Evolutionary conservation across 352 stramenopile genomes (phyloP).

Genomic region (Phytophthora pinifolia): DNA sequence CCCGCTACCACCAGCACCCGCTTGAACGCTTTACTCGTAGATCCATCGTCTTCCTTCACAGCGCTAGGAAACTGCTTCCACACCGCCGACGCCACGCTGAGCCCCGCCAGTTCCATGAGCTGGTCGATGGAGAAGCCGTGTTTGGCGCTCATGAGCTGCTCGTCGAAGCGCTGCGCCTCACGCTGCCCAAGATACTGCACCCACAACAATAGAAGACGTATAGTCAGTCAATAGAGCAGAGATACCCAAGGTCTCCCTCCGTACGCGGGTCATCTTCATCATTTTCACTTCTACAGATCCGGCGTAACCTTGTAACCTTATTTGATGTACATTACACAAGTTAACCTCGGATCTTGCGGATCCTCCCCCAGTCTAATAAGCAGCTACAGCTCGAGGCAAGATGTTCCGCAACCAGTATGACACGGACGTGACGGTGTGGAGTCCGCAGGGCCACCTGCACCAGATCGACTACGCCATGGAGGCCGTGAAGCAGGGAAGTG

Average conservation of each 20-base stretch:
- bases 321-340: no score
- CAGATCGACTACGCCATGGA: slow-evolving; percentile 98
- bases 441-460: slow-evolving; percentile 97
- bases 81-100: slow-evolving; percentile 93
- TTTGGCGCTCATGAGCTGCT: slow-evolving; percentile 87
- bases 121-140: slow-evolving; percentile 95
- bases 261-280: slow-evolving; percentile 10
- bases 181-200: slow-evolving; percentile 66
- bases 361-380: no score
- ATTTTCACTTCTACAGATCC: background rate
- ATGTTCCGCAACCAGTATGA: slow-evolving; percentile 99
- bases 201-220: no score
- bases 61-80: slow-evolving; percentile 56
- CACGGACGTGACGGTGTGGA: slow-evolving; percentile 99
- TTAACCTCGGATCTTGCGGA: no score
- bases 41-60: background rate
- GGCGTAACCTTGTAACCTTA: no score
- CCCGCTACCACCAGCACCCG: slow-evolving; percentile 94
- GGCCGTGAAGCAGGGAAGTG: slow-evolving; percentile 95
- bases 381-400: background rate
- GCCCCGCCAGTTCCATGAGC: slow-evolving; percentile 99
- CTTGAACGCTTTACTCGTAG: slow-evolving; percentile 14
- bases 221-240: no score
- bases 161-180: slow-evolving; percentile 84
- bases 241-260: background rate